A percentile compares a stretch with the other conserved stretches of the same genome.
These are phyloP conservation scores for Aspergillus neoniger DNA, from an alignment of 2,329 filamentous ascomycete genomes.

Conservation along the genomic window DNA sequence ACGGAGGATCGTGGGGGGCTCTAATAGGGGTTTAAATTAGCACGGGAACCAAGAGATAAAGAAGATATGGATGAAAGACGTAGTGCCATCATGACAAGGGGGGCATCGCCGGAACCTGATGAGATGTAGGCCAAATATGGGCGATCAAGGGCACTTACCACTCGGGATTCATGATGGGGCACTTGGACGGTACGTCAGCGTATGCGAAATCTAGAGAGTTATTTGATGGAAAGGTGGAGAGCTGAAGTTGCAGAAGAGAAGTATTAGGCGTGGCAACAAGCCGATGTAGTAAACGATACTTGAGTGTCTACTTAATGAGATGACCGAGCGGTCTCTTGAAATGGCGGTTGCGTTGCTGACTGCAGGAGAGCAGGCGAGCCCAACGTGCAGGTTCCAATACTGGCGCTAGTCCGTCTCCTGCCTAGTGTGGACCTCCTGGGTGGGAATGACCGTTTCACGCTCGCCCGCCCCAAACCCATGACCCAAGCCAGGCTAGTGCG, in stretches of 20 bases:
- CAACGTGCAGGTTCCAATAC: conserved; percentile 26
- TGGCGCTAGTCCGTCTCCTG: neutral
- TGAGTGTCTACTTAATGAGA: conserved; percentile 23
- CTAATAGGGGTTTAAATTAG: conserved; percentile 20
- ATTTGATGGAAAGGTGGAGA: neutral
- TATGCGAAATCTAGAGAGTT: neutral
- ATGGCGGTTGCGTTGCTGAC: conserved; percentile 31
- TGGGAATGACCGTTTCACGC: conserved; percentile 26
- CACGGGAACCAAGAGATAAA: neutral
- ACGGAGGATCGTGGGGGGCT: conserved; percentile 20
- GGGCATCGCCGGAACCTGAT: conserved; percentile 8
- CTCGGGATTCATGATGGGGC: conserved; percentile 52
- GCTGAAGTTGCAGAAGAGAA: neutral
- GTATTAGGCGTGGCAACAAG: conserved; percentile 11
- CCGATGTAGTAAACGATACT: conserved; percentile 21
- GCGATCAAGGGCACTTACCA: conserved; percentile 40
- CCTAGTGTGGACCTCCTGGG: conserved; percentile 6
- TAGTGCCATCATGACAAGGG: neutral
- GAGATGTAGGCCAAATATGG: conserved; percentile 11
- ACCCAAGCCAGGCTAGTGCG: conserved; percentile 20
- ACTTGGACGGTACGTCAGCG: conserved; percentile 11
- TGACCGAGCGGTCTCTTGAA: conserved; percentile 26
- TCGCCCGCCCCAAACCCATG: conserved; percentile 16
- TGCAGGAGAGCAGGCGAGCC: conserved; percentile 33
- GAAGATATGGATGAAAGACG: neutral